These are phyloP conservation scores for Macrophomina tecta DNA, from an alignment of 2,329 filamentous ascomycete genomes.

Conservation along the genomic window DNA sequence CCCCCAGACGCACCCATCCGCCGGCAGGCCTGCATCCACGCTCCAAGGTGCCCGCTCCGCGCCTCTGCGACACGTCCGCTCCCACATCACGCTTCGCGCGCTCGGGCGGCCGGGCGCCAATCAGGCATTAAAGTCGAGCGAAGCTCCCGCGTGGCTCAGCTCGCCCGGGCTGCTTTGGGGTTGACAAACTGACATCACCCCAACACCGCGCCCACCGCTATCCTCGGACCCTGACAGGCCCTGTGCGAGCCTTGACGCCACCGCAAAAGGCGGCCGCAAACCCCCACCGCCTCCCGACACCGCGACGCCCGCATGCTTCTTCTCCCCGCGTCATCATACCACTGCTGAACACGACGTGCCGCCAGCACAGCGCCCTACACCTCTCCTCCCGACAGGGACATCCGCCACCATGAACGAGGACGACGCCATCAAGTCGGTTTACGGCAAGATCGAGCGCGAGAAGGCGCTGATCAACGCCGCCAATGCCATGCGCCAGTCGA, in stretches of 20 bases:
- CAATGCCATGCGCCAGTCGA: slow-evolving; percentile 93
- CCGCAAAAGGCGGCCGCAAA: not conserved
- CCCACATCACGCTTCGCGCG: slow-evolving; percentile 17
- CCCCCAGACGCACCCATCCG: slow-evolving; percentile 13
- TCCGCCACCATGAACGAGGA: slow-evolving; percentile 63
- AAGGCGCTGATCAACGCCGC: slow-evolving; percentile 93
- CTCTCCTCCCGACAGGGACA: slow-evolving; percentile 2
- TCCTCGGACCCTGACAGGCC: slow-evolving; percentile 13
- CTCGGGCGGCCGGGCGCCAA: slow-evolving; percentile 27
- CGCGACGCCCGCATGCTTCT: slow-evolving; percentile 17
- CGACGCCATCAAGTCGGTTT: slow-evolving; percentile 75
- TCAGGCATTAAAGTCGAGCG: slow-evolving; percentile 26
- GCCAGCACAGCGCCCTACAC: slow-evolving; percentile 17
- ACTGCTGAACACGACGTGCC: slow-evolving; percentile 26
- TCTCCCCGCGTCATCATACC: slow-evolving; percentile 26
- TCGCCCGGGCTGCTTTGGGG: slow-evolving; percentile 22
- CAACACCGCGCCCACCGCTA: slow-evolving; percentile 15
- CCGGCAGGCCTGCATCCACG: slow-evolving; percentile 23
- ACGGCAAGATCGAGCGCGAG: slow-evolving; percentile 97
- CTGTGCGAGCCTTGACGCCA: slow-evolving; percentile 8
- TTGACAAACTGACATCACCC: slow-evolving; percentile 25
- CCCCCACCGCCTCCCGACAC: slow-evolving; percentile 1
- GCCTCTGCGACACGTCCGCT: slow-evolving; percentile 25
- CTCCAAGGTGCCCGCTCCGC: slow-evolving; percentile 1
- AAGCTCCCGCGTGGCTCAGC: slow-evolving; percentile 25